Evolutionary conservation across 805 yeast species (phyloP).

Genomic region (Henningerozyma blattae): DNA sequence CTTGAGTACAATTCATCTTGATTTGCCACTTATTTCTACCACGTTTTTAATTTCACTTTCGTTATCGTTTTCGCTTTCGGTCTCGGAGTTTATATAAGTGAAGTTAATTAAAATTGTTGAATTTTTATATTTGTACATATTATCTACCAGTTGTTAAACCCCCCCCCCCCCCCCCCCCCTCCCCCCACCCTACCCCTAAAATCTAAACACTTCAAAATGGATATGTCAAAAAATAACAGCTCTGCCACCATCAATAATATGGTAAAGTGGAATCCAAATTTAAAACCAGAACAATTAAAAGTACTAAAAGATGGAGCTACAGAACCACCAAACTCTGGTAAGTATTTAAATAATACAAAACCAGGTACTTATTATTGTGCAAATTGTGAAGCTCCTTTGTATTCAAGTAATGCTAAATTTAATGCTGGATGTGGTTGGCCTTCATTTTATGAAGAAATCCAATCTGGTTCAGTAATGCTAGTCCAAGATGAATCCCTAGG

Average conservation of each 20-base stretch:
- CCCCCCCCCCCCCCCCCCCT: no score
- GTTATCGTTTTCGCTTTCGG: no score
- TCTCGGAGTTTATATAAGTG: no score
- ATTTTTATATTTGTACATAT: no score
- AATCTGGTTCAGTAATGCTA: slow-evolving; percentile 63
- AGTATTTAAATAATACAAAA: slow-evolving; percentile 20
- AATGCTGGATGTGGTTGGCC: slow-evolving; percentile 98
- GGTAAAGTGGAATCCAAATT: slow-evolving; percentile 67
- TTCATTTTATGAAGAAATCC: slow-evolving; percentile 72
- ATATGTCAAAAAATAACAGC: no score
- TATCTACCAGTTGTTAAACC: no score
- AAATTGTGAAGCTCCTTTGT: slow-evolving; percentile 73
- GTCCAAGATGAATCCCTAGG: slow-evolving; percentile 55
- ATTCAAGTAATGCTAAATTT: slow-evolving; percentile 70
- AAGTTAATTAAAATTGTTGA: no score
- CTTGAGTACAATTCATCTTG: slow-evolving; percentile 62
- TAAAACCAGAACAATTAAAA: slow-evolving; percentile 65
- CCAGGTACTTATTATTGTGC: slow-evolving; percentile 75
- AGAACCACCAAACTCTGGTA: slow-evolving; percentile 32
- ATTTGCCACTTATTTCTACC: no score
- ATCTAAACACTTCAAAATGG: no score
- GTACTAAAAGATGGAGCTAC: slow-evolving; percentile 58
- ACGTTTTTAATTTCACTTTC: no score
- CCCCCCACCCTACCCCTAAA: no score
- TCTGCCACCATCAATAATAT: slow-evolving; percentile 24